Evolutionary conservation across 805 yeast species (phyloP).

Genomic region (Candida sphagnicola): DNA sequence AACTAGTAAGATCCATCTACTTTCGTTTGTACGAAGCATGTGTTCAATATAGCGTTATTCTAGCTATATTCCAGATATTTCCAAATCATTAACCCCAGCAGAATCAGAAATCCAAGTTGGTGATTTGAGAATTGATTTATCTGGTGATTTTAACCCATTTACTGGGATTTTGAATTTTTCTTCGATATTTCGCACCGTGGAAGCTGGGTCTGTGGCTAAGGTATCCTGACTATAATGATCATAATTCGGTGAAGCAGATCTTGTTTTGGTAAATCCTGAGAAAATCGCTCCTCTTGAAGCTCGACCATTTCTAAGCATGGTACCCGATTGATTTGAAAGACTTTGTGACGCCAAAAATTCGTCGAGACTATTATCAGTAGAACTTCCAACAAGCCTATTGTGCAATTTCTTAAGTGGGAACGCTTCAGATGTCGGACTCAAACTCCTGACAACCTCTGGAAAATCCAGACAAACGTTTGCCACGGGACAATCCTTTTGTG

Average conservation of each 20-base stretch:
- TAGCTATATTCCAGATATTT: too few species aligned
- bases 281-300: background rate
- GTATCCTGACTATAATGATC: background rate
- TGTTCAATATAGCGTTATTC: too few species aligned
- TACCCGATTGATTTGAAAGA: background rate
- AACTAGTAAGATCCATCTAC: too few species aligned
- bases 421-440: slow-evolving; percentile 4
- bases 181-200: slow-evolving; percentile 1
- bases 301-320: background rate
- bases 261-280: background rate
- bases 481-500: background rate
- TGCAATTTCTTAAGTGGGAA: slow-evolving; percentile 2
- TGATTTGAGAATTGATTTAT: too few species aligned
- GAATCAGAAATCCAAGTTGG: too few species aligned
- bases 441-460: background rate
- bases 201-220: background rate
- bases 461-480: background rate
- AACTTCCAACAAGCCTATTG: slow-evolving; percentile 2
- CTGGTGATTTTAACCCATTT: too few species aligned
- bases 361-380: background rate
- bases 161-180: slow-evolving; percentile 1
- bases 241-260: background rate
- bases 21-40: too few species aligned
- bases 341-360: background rate
- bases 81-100: too few species aligned